A percentile compares a stretch with the other conserved stretches of the same genome.
Evolutionary conservation across 345 rosid genomes (phyloP).

Genomic region (Brassica nigra): DNA sequence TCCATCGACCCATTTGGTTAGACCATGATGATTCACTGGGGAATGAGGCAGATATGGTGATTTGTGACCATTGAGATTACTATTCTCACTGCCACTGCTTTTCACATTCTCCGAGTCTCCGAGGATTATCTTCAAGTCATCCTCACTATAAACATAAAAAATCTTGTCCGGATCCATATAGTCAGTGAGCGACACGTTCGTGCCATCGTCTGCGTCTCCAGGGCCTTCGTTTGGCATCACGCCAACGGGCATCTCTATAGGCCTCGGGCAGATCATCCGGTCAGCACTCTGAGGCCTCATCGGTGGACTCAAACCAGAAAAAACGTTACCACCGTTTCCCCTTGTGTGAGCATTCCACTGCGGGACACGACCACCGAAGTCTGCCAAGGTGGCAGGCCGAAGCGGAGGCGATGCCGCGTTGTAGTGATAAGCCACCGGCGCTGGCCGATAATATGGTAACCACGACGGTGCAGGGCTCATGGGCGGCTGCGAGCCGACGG

Average conservation of each 20-base stretch:
- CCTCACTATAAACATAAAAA: background rate
- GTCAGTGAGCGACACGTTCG: background rate
- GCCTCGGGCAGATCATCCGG: background rate
- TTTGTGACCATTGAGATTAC: background rate
- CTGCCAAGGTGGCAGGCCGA: background rate
- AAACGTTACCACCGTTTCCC: background rate
- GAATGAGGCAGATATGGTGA: background rate
- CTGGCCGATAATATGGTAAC: background rate
- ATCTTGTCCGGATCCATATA: background rate
- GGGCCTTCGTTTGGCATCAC: background rate
- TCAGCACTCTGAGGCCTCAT: background rate
- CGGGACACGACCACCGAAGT: background rate
- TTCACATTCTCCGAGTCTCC: background rate
- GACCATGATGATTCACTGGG: background rate
- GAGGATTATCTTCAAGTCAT: background rate
- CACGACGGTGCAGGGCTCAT: conserved; percentile 48
- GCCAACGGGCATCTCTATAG: background rate
- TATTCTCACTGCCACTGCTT: background rate
- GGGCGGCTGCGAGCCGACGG: conserved; percentile 45
- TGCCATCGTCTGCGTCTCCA: background rate
- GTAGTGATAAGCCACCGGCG: conserved; percentile 24
- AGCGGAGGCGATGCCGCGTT: background rate
- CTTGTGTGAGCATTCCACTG: background rate
- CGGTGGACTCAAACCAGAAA: too few relatives aligned
- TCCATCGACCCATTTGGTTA: too few relatives aligned